These are phyloP conservation scores for Termitomyces sp. DNA, from an alignment of 768 basidiomycete genomes.

Conservation along the genomic window DNA sequence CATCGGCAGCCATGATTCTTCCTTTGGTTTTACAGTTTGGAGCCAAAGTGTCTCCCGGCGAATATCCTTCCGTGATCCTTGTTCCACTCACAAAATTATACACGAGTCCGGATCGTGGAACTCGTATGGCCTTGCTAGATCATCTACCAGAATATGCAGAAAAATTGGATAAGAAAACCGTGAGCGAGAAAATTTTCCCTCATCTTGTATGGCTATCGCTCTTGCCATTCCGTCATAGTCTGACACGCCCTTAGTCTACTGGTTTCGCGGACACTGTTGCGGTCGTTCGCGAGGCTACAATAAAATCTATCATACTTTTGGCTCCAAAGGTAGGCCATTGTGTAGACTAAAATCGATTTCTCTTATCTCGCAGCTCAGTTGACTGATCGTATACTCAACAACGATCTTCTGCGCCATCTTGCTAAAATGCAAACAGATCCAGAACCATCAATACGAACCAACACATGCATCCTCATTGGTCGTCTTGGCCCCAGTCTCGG, in stretches of 20 bases:
- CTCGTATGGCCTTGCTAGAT: conserved; percentile 90
- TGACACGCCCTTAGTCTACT: conserved; percentile 61
- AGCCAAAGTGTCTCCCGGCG: conserved; percentile 58
- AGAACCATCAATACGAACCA: conserved; percentile 94
- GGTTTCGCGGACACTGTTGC: conserved; percentile 95
- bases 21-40: conserved; percentile 84
- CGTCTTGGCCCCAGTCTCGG: conserved; percentile 82
- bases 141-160: conserved; percentile 80
- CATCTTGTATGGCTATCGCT: conserved; percentile 57
- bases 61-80: conserved; percentile 66
- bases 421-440: conserved; percentile 91
- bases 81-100: conserved; percentile 81
- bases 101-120: conserved; percentile 87
- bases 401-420: conserved; percentile 88
- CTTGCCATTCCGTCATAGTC: not conserved
- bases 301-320: conserved; percentile 80
- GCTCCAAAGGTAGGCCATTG: conserved; percentile 64
- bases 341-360: not conserved
- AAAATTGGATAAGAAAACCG: conserved; percentile 79
- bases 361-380: conserved; percentile 45
- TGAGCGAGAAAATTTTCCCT: conserved; percentile 89
- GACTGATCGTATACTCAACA: conserved; percentile 89
- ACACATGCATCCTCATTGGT: conserved; percentile 94
- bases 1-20: conserved; percentile 70
- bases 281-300: conserved; percentile 90